Conservation (phyloP, 116 monocot genomes). For the Papilionanthe hybrid region DNA sequence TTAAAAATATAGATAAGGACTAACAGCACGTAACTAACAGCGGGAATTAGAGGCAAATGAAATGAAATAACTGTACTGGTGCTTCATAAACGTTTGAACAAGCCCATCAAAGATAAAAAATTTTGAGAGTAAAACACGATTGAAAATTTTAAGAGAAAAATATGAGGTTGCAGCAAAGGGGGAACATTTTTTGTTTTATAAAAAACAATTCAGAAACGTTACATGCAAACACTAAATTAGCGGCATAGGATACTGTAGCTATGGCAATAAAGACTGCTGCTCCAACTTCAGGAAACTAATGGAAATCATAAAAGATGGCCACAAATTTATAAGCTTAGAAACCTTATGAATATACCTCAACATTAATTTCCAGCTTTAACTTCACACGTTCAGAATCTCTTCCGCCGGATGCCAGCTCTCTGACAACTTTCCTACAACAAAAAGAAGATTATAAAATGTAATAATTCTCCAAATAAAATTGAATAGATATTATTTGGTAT, state of each 20-base stretch:
- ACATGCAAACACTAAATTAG: background rate
- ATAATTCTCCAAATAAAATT: background rate
- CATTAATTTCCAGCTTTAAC: conserved; percentile 78
- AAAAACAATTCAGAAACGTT: background rate
- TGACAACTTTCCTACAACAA: conserved; percentile 66
- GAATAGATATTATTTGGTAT: background rate
- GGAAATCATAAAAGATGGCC: background rate
- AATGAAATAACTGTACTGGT: no score
- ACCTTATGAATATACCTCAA: conserved; percentile 56
- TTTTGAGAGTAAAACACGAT: no score
- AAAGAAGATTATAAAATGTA: background rate
- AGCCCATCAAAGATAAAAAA: no score
- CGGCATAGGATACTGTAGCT: background rate
- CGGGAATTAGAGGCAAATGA: no score
- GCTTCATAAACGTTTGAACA: no score
- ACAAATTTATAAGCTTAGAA: background rate
- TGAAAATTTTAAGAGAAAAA: no score
- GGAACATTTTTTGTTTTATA: background rate
- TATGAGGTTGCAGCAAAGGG: background rate
- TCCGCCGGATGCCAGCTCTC: conserved; percentile 73
- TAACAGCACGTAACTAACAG: no score
- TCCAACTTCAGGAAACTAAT: conserved; percentile 1
- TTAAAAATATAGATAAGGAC: no score
- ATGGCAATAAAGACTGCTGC: background rate
- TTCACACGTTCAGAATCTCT: conserved; percentile 79